Conservation (phyloP, 805 yeast genomes). For the Hemisphaericaspora nanyangensis region DNA sequence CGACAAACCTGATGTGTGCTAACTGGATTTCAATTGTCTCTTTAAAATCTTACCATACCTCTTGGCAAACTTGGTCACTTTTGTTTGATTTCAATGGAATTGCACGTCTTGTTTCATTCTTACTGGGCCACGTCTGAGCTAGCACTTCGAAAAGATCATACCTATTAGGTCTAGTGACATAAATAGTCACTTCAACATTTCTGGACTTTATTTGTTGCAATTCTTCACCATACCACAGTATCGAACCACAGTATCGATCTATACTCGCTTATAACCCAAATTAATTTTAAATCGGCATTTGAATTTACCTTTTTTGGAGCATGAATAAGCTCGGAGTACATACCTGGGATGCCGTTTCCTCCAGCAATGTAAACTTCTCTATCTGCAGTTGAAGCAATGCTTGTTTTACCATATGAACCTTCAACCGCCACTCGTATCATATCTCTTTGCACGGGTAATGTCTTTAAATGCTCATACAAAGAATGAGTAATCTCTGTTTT, state of each 20-base stretch:
- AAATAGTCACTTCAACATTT: conserved; percentile 34
- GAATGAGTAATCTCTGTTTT: conserved; percentile 28
- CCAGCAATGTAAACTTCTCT: conserved; percentile 32
- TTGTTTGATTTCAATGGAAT: too few relatives aligned
- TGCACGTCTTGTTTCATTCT: too few relatives aligned
- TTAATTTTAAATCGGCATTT: conserved; percentile 19
- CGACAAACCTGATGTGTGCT: conserved; percentile 16
- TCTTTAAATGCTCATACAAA: conserved; percentile 16
- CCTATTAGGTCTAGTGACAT: conserved; percentile 33
- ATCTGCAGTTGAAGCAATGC: conserved; percentile 24
- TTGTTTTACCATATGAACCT: conserved; percentile 34
- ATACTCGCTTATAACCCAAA: conserved; percentile 40
- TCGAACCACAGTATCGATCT: conserved; percentile 38
- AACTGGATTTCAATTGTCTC: conserved; percentile 3
- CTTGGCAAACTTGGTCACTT: too few relatives aligned
- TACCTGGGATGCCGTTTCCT: conserved; percentile 41
- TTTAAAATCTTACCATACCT: too few relatives aligned
- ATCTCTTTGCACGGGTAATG: conserved; percentile 13
- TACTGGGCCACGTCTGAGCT: too few relatives aligned
- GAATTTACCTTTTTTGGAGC: conserved; percentile 4
- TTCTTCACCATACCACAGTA: conserved; percentile 39
- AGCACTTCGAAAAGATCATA: background rate
- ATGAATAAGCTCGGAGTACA: conserved; percentile 27
- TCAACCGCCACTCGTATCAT: conserved; percentile 30
- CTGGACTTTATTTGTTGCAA: conserved; percentile 24